Base-by-base conservation (phyloP, 2,329 filamentous ascomycete genomes). In the Tolypocladium amazonense region DNA sequence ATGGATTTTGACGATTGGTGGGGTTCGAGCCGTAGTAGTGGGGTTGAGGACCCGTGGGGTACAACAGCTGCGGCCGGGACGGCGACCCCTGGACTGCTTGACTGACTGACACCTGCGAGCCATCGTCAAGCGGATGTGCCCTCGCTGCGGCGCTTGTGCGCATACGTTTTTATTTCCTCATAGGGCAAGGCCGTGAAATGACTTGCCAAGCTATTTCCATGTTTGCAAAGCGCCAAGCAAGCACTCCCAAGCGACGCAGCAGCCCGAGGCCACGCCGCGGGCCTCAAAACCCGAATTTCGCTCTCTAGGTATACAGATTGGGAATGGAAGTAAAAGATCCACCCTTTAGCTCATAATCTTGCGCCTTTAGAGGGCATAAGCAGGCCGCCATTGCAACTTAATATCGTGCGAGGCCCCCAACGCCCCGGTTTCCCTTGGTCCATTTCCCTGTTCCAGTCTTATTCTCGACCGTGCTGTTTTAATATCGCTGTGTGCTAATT, bases 401-500 rank as follows among this genome's bases (percentile, higher is more conserved):
- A 54, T 37, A 37, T 54, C 30, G 35, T 23, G 50, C 7, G 30
- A 37, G 50, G 50, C 50, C n/a, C 30, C 50, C 35, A 37, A 35
- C 30, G 50, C 50, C 50, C 20, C n/a, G 20, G 30, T 15, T 52
- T 12, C 30, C 30, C 20, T 20, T 35, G 27, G 15, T n/a, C 50
- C 27, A 27, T 12, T 33, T 27, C 20, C 50, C 1, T 35, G n/a
- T 12, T n/a, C 3, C 30, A 15, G 20, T n/a, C 30, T 37, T 15
- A n/a, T 33, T 4, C 41, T 23, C 35, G 35, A 20, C 20, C 30
- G 14, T 47, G 39, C 20, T 35, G 37, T 43, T 18, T 33, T 35
- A 11, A 41, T 18, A 20, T 33, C 37, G 45, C 18, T 14, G n/a
- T 35, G 18, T 27, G n/a, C 41, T 67, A 72, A 60, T 75, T 75